Evolutionary conservation across 768 basidiomycete species (phyloP), one percentile per base, ranked within the genome.

Genomic region (Hydnum rufescens): DNA sequence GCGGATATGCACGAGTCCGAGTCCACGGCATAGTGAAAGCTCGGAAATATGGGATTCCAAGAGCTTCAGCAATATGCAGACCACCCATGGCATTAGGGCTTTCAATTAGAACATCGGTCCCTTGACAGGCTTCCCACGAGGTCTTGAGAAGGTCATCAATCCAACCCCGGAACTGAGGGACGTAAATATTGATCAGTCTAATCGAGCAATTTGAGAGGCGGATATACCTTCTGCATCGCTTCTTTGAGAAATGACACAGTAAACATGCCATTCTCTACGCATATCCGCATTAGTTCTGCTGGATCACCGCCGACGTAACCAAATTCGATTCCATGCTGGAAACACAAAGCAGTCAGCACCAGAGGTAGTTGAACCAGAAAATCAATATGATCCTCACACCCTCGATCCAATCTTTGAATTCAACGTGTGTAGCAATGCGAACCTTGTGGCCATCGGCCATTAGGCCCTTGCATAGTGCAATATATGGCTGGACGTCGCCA

Each of bases 1-100:
- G 93, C 2, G 95, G 93, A 64, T 97, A 99, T 4, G 85, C 90
- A 60, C 85, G 83, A 26, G 93, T 97, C 51, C 93, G 74, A 8
- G 87, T 82, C 92, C 93, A 97, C 0, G 86, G 87, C 95, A 96
- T 97, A 0, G 92, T 93, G 63, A 96, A 95, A 4, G 88, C 89
- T 54, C 89, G 72, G 67, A 82, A 99, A 64, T 93, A 99, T 1
- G 93, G 93, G 34, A 97, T 90, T 23, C 70, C 71, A 13, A 99
- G 70, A 2, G 89, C 92, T 63, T 97, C 93, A 26, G 93, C 95
- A 51, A 99, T 93, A 61, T 99, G 93, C 57, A 83, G 83, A 5
- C 93, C 93, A 26, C 80, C 89, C 87, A 99, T 99, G 6, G 93
- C 90, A 61, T 86, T 90, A 0, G 93, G 93, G 61, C 85, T 88